A percentile compares a stretch with the other conserved stretches of the same genome.
These are phyloP conservation scores for Polyporus arcularius DNA, from an alignment of 768 basidiomycete genomes.

Conservation along the genomic window DNA sequence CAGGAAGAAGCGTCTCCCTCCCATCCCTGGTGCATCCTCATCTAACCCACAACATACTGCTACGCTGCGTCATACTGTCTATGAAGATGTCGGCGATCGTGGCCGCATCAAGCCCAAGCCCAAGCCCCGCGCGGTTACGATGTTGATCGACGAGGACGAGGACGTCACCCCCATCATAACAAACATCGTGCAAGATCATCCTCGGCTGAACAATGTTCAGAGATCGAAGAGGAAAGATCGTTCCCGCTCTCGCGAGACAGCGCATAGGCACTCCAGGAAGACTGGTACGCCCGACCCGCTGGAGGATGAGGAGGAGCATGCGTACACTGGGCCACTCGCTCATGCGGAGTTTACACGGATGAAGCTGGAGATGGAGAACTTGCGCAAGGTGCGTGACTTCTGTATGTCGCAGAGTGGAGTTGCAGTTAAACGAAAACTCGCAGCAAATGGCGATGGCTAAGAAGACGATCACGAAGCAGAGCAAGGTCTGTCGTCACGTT, in stretches of 20 bases:
- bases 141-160: slow-evolving; percentile 13
- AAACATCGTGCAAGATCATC: slow-evolving; percentile 23
- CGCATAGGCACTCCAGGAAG: slow-evolving; percentile 24
- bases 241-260: slow-evolving; percentile 39
- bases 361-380: slow-evolving; percentile 28
- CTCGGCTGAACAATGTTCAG: slow-evolving; percentile 2
- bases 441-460: slow-evolving; percentile 25
- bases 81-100: slow-evolving; percentile 15
- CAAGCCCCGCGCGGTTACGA: slow-evolving; percentile 7
- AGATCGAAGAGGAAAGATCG: slow-evolving; percentile 33
- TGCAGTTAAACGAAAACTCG: not conserved
- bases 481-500: slow-evolving; percentile 20
- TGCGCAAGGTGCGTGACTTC: slow-evolving; percentile 23
- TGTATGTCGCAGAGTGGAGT: not conserved
- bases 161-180: slow-evolving; percentile 9
- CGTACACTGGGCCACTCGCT: slow-evolving; percentile 11
- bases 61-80: not conserved
- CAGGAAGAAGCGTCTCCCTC: slow-evolving; percentile 33
- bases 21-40: slow-evolving; percentile 3
- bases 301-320: slow-evolving; percentile 28
- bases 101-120: slow-evolving; percentile 16
- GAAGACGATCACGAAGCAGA: slow-evolving; percentile 29
- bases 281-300: slow-evolving; percentile 29
- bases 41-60: not conserved
- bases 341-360: slow-evolving; percentile 23